Conservation (phyloP, 2,329 filamentous ascomycete genomes). For the Diaporthe capsici region DNA sequence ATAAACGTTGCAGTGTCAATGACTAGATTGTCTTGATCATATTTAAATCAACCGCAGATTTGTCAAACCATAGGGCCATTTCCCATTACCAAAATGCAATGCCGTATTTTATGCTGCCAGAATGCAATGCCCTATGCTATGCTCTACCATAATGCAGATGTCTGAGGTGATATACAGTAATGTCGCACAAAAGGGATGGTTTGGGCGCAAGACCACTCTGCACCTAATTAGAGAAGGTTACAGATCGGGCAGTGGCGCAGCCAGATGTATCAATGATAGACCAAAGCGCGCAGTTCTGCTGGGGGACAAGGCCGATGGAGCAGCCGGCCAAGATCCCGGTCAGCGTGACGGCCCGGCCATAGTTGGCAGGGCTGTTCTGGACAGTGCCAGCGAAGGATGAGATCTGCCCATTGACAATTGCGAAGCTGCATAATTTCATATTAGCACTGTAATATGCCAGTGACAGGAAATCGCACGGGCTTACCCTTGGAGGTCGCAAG, state of each 20-base stretch:
- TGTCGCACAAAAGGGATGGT: background rate
- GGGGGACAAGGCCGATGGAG: constrained; percentile 28
- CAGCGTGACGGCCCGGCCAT: constrained; percentile 34
- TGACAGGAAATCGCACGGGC: background rate
- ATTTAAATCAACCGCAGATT: background rate
- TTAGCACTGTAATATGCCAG: background rate
- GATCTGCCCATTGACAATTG: constrained; percentile 27
- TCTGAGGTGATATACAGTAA: background rate
- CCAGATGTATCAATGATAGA: constrained; percentile 33
- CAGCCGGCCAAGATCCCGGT: constrained; percentile 30
- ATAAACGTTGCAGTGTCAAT: too few species aligned
- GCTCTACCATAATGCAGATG: constrained; percentile 19
- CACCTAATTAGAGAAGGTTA: constrained; percentile 13
- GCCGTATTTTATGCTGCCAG: constrained; percentile 6
- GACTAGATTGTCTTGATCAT: background rate
- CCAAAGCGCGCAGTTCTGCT: constrained; percentile 28
- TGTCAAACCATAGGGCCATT: background rate
- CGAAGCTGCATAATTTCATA: background rate
- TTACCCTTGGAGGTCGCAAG: constrained; percentile 34
- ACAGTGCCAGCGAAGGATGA: constrained; percentile 19
- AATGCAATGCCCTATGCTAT: constrained; percentile 24
- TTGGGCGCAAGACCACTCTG: background rate
- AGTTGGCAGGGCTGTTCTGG: constrained; percentile 32
- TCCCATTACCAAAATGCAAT: constrained; percentile 29
- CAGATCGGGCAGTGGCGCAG: constrained; percentile 31